Conservation (phyloP, 331 rosid genomes). For the Acacia concinna region DNA sequence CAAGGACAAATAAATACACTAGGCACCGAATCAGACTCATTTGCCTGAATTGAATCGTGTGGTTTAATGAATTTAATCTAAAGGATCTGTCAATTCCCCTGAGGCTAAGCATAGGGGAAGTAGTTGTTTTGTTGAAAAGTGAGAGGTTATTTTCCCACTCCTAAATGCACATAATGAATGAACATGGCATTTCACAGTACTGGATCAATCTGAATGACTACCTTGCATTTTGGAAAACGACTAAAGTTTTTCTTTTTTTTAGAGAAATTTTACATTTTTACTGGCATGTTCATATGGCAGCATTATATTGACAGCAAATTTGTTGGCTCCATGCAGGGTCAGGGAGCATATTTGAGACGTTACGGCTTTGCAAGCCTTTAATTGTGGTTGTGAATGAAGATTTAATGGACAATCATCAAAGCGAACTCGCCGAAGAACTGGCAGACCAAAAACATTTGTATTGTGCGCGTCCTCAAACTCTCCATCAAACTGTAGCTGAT, state of each 20-base stretch:
- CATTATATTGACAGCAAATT: background rate
- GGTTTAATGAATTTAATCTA: background rate
- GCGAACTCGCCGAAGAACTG: constrained; percentile 85
- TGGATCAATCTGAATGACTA: background rate
- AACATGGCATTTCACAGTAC: background rate
- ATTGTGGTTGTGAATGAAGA: constrained; percentile 83
- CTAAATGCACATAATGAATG: background rate
- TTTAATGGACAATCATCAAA: constrained; percentile 96
- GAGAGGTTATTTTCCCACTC: background rate
- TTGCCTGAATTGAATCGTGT: background rate
- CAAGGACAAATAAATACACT: background rate
- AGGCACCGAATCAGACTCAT: background rate
- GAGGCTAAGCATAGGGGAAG: background rate
- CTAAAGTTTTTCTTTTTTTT: background rate
- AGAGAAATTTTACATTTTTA: background rate
- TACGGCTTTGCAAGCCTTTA: constrained; percentile 64
- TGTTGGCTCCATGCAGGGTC: constrained; percentile 31
- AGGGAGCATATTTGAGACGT: constrained; percentile 70
- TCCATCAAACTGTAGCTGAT: constrained; percentile 50
- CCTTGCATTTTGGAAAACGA: background rate
- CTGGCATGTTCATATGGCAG: background rate
- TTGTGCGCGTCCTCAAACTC: constrained; percentile 64
- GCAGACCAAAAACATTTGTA: constrained; percentile 78
- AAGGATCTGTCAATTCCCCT: background rate
- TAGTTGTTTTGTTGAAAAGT: background rate